Conservation (phyloP, 2,329 filamentous ascomycete genomes). For the Rhynchosporium agropyri region DNA sequence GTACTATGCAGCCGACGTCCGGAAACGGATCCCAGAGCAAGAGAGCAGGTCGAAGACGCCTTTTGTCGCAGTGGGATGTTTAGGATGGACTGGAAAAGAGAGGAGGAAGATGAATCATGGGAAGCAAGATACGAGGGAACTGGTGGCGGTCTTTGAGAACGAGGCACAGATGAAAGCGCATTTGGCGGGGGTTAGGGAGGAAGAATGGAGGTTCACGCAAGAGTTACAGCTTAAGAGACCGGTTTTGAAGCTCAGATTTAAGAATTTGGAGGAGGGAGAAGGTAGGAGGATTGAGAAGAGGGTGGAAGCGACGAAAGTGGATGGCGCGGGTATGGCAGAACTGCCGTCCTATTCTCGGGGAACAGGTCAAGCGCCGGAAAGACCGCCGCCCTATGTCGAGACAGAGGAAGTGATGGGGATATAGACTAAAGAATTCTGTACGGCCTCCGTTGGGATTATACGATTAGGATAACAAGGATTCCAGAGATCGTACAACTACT, state of each 20-base stretch:
- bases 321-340: not conserved
- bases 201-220: constrained; percentile 31
- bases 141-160: constrained; percentile 31
- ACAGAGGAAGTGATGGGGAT: not conserved
- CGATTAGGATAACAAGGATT: too few species aligned
- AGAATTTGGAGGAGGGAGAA: not conserved
- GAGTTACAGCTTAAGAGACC: constrained; percentile 17
- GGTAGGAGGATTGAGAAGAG: not conserved
- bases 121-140: constrained; percentile 28
- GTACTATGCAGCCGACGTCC: constrained; percentile 26
- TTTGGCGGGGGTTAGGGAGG: constrained; percentile 23
- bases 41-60: constrained; percentile 19
- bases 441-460: too few species aligned
- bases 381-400: not conserved
- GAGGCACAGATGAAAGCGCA: constrained; percentile 30
- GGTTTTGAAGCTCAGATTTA: constrained; percentile 19
- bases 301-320: not conserved
- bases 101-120: constrained; percentile 27
- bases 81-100: constrained; percentile 33
- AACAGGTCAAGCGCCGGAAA: not conserved
- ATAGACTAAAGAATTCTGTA: not conserved
- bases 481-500: too few species aligned
- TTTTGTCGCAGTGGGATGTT: constrained; percentile 33
- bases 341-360: not conserved
- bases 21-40: not conserved